These are phyloP conservation scores for Plasmodium sp. DNA, from an alignment of 169 alveolate species.

Conservation along the genomic window DNA sequence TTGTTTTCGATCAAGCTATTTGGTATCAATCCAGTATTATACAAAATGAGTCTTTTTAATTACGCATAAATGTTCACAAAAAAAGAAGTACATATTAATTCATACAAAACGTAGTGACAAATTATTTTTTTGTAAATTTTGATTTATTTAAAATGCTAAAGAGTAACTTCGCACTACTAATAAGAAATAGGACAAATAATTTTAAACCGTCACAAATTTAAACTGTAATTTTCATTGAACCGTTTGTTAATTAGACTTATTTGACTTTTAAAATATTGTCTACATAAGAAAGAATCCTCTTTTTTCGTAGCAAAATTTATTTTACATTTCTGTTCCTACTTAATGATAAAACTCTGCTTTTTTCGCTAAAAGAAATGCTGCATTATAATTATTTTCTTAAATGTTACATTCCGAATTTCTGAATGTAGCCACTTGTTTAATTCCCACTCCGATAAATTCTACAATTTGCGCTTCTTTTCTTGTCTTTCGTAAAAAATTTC, in stretches of 20 bases:
- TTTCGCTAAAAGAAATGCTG: not conserved
- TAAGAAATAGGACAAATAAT: not conserved
- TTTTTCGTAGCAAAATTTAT: not conserved
- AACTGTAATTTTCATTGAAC: not conserved
- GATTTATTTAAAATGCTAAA: not conserved
- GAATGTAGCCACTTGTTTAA: not conserved
- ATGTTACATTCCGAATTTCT: not conserved
- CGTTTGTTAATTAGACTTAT: not conserved
- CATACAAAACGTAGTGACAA: not conserved
- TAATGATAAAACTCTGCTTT: not conserved
- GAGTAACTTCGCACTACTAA: not conserved
- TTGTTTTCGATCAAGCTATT: not conserved
- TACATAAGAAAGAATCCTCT: not conserved
- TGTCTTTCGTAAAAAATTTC: not conserved
- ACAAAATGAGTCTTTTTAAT: not conserved
- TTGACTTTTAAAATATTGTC: not conserved
- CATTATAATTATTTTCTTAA: not conserved
- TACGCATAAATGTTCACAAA: not conserved
- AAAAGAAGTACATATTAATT: not conserved
- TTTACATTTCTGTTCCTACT: not conserved
- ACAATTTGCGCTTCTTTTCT: no score
- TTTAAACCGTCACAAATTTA: not conserved
- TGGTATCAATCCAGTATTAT: not conserved
- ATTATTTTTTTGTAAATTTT: not conserved
- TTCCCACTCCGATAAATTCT: no score